These are phyloP conservation scores for Tetratostichococcus sp. DNA, from an alignment of 139 green algal genomes.

Conservation along the genomic window DNA sequence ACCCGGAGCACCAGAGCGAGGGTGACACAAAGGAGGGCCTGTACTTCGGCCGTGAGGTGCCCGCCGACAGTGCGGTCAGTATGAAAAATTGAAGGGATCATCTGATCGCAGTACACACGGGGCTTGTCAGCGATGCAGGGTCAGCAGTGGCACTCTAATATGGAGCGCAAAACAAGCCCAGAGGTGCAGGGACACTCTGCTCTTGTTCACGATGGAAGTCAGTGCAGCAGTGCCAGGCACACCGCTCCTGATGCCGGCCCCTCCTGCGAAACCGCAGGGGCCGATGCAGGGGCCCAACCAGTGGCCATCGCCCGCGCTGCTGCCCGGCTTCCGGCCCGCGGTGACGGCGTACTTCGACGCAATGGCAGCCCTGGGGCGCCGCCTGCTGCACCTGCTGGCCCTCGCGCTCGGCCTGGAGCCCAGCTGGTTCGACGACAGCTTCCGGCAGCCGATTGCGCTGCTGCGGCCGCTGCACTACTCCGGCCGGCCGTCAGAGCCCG, in stretches of 20 bases:
- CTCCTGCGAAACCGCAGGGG: constrained; percentile 8
- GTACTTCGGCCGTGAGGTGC: constrained; percentile 74
- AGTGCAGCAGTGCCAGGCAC: too few relatives aligned
- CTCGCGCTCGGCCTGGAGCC: constrained; percentile 61
- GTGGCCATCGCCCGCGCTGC: constrained; percentile 55
- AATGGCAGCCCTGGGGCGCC: constrained; percentile 29
- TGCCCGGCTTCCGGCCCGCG: constrained; percentile 48
- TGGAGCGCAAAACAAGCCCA: too few relatives aligned
- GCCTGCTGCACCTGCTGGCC: constrained; percentile 74
- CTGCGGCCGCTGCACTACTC: constrained; percentile 88
- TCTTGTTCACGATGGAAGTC: too few relatives aligned
- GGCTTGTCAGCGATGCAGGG: too few relatives aligned
- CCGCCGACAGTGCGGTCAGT: constrained; percentile 37
- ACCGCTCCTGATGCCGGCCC: too few relatives aligned
- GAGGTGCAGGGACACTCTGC: too few relatives aligned
- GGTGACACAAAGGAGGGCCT: constrained; percentile 91
- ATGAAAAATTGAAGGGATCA: too few relatives aligned
- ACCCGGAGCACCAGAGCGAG: constrained; percentile 45
- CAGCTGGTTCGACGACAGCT: constrained; percentile 67
- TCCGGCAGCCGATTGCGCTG: constrained; percentile 66
- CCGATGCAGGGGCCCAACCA: constrained; percentile 91
- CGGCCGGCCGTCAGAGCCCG: constrained; percentile 28
- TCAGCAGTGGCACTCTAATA: too few relatives aligned
- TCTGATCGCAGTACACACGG: too few relatives aligned
- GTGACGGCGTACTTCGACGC: constrained; percentile 57